Percentiles rank a stretch among this genome's conserved stretches.
Conservation (phyloP, 352 stramenopile genomes). For the Phytophthora meadii region DNA sequence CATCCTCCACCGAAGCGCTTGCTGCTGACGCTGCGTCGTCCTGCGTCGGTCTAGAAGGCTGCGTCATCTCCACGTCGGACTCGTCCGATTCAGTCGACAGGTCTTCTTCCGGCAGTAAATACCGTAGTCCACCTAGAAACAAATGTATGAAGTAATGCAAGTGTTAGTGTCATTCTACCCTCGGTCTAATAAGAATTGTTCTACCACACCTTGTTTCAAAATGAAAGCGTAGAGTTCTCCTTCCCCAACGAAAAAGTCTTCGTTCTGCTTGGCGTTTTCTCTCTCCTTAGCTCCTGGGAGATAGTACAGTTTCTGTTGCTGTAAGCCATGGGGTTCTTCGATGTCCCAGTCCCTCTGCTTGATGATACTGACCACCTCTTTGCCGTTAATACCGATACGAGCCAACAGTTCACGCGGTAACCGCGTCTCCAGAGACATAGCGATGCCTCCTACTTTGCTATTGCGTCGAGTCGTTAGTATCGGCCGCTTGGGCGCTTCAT, state of each 20-base stretch:
- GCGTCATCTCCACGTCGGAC: constrained; percentile 28
- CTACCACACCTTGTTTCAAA: constrained; percentile 34
- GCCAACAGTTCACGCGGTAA: constrained; percentile 31
- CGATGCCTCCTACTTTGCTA: constrained; percentile 16
- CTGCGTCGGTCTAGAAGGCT: constrained; percentile 3
- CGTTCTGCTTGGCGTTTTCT: neutral
- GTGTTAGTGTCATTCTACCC: constrained; percentile 1
- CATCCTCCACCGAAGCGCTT: constrained; percentile 6
- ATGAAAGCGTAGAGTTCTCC: constrained; percentile 47
- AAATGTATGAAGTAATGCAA: neutral
- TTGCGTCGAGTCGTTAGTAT: constrained; percentile 5
- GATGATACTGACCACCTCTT: constrained; percentile 42
- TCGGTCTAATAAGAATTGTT: neutral
- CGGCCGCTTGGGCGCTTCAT: neutral
- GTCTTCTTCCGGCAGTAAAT: constrained; percentile 33
- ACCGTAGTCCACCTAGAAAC: constrained; percentile 28
- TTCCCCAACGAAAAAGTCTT: constrained; percentile 42
- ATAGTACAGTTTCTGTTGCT: constrained; percentile 40
- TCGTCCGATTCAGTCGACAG: constrained; percentile 19
- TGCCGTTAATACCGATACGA: constrained; percentile 37
- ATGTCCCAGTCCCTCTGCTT: constrained; percentile 28
- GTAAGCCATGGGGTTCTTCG: constrained; percentile 26
- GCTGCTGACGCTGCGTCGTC: neutral
- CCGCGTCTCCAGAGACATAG: constrained; percentile 31
- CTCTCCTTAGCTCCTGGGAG: constrained; percentile 9